Evolutionary conservation across 768 basidiomycete species (phyloP).

Genomic region (Pulveroboletus sp.): DNA sequence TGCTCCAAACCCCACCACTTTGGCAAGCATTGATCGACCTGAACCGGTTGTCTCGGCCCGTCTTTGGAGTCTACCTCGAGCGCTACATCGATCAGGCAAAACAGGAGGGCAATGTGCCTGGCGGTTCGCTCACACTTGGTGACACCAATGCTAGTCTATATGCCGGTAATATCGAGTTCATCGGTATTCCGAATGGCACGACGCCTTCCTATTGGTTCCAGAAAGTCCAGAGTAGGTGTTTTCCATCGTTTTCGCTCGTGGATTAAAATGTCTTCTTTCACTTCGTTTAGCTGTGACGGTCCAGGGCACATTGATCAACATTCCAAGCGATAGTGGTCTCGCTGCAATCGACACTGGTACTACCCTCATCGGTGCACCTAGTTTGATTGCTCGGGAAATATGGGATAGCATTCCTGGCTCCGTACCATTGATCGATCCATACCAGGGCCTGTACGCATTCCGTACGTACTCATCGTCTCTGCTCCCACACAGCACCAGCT

Average conservation of each 20-base stretch:
- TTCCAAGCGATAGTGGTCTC: constrained; percentile 38
- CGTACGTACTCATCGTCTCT: constrained; percentile 42
- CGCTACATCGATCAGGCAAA: constrained; percentile 38
- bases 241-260: no score
- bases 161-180: constrained; percentile 62
- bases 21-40: constrained; percentile 50
- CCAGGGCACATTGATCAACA: constrained; percentile 41
- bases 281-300: constrained; percentile 48
- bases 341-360: constrained; percentile 92
- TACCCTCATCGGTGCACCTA: constrained; percentile 82
- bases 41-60: constrained; percentile 40
- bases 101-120: constrained; percentile 38
- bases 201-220: constrained; percentile 55
- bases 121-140: constrained; percentile 68
- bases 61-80: constrained; percentile 62
- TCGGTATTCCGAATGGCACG: constrained; percentile 36
- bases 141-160: constrained; percentile 53
- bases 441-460: constrained; percentile 68
- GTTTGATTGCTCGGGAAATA: constrained; percentile 51
- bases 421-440: constrained; percentile 36
- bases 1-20: constrained; percentile 51
- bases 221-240: constrained; percentile 41
- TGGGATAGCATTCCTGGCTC: constrained; percentile 62
- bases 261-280: background rate
- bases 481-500: background rate